Percentiles rank a stretch among this genome's conserved stretches.
Conservation (phyloP, 495 filamentous ascomycete species). For the Letharia columbiana region DNA sequence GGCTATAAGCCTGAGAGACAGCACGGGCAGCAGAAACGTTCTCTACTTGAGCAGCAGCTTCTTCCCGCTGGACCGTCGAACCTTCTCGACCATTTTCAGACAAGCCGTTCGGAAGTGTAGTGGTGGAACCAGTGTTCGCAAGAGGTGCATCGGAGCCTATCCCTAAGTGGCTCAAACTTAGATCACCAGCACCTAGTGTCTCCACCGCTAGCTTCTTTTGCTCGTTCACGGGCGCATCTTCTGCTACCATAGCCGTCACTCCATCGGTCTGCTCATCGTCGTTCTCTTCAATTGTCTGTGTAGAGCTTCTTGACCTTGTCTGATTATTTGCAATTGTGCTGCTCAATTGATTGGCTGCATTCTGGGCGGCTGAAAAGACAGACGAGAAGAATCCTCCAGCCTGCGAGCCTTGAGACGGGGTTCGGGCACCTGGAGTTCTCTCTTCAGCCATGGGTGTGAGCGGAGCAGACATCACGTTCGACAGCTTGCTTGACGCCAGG, state of each 20-base stretch:
- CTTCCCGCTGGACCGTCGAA: conserved; percentile 38
- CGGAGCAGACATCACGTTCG: conserved; percentile 63
- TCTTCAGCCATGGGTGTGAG: conserved; percentile 67
- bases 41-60: conserved; percentile 48
- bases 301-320: conserved; percentile 32
- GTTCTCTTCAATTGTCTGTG: conserved; percentile 26
- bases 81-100: conserved; percentile 31
- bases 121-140: conserved; percentile 29
- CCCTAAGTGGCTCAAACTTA: conserved; percentile 77
- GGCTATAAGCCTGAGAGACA: conserved; percentile 52
- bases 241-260: conserved; percentile 20
- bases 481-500: conserved; percentile 80
- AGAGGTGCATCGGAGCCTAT: conserved; percentile 43
- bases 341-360: conserved; percentile 77
- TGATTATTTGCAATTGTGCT: conserved; percentile 65
- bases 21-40: conserved; percentile 50
- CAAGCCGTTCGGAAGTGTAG: conserved; percentile 38
- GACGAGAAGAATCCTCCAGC: conserved; percentile 78
- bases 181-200: conserved; percentile 80
- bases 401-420: conserved; percentile 37
- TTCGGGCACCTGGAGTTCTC: conserved; percentile 40
- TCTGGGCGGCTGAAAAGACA: conserved; percentile 88
- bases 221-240: conserved; percentile 32
- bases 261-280: conserved; percentile 26
- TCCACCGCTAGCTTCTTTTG: conserved; percentile 72